These are phyloP conservation scores for Raffaelea albimanens DNA, from an alignment of 2,329 filamentous ascomycete species.

Conservation along the genomic window DNA sequence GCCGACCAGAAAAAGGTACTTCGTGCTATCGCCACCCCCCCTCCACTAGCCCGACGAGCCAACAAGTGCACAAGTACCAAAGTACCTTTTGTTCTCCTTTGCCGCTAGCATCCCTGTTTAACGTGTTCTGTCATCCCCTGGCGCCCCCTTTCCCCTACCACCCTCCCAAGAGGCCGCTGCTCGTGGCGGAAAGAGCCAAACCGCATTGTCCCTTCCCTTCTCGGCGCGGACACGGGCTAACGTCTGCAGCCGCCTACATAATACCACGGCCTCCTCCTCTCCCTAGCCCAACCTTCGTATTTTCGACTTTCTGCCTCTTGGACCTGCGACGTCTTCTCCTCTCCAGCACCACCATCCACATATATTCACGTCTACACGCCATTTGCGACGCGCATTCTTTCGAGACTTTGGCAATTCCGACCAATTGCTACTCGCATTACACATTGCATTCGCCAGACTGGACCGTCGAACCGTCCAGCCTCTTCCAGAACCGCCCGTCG, in stretches of 20 bases:
- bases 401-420: slow-evolving; percentile 1
- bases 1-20: slow-evolving; percentile 7
- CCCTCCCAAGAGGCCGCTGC: slow-evolving; percentile 7
- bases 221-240: background rate
- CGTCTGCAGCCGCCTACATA: background rate
- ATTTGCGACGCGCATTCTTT: background rate
- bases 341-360: background rate
- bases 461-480: slow-evolving; percentile 27
- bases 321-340: slow-evolving; percentile 2
- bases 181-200: background rate
- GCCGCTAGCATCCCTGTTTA: slow-evolving; percentile 10
- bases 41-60: slow-evolving; percentile 3
- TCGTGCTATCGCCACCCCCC: slow-evolving; percentile 15
- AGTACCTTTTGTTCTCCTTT: background rate
- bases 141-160: slow-evolving; percentile 2
- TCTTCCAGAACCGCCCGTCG: slow-evolving; percentile 26
- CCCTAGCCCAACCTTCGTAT: background rate
- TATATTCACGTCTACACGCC: background rate
- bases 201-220: background rate
- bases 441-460: slow-evolving; percentile 17
- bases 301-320: background rate
- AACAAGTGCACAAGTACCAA: slow-evolving; percentile 4
- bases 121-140: slow-evolving; percentile 2
- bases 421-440: background rate
- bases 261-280: background rate